Base-by-base conservation (phyloP, 23 red algal species). In the Gracilaria vermiculophylla region DNA sequence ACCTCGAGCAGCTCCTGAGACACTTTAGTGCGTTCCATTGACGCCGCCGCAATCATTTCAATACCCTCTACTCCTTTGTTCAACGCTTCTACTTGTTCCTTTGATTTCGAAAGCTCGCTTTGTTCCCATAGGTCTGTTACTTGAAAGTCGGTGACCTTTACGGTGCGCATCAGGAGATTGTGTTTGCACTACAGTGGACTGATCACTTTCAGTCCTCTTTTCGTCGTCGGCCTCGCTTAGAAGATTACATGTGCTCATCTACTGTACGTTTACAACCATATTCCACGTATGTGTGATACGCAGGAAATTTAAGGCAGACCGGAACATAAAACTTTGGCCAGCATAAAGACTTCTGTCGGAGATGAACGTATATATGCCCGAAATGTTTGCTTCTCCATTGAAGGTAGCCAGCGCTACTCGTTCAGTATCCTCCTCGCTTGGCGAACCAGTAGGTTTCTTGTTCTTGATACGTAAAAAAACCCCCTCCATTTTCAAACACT, bases 381-480 rank as follows among this genome's bases (percentile, higher is more conserved):
- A 41, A 27, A 83, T 83, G n/a, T 37, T 83, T 65, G 54, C 1
- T 1, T 83, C 79, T 40, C 60, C 53, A 64, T 66, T 83, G 36
- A 66, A 83, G 0, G 66, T 21, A 21, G 79, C 53, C 11, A 83
- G 40, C 35, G 79, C 53, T 0, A 55, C 55, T 10, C 52, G 52
- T 32, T 83, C 79, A 42, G 66, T 31, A 39, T 83, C 56, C 10
- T 44, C 35, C 51, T 83, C 79, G 11, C 54, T 55, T 19, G 79
- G 34, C 23, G 79, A 83, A 0, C 79, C 55, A 11, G 79, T 83
- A 17, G 53, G 79, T 50, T 65, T 50, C 1, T 0, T 37, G 16
- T 20, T 35, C 36, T 64, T 83, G 21, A 83, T 69, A 11, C 16
- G 11, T 15, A 21, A 48, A 23, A 83, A 20, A 65, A 83, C 53